Percentiles rank a stretch among this genome's conserved stretches.
phyloP scores from a whole-genome alignment of 805 yeast species.

The Kuraishia piskuri region DNA sequence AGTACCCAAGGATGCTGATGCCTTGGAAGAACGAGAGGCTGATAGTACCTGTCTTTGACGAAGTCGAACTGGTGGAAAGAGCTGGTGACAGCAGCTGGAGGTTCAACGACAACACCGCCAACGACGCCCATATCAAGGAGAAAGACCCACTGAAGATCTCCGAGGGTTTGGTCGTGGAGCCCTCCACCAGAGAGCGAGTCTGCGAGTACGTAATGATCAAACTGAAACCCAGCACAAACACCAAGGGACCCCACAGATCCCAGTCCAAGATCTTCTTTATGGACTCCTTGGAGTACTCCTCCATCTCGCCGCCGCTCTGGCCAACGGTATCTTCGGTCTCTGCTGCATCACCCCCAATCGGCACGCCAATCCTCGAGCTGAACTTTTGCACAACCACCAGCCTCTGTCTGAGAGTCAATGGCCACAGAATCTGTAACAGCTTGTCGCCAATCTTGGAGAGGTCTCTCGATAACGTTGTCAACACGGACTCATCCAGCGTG shows the following conservation, averaged over 20 bases:
- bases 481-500: conserved; percentile 49
- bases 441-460: conserved; percentile 24
- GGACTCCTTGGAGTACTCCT: conserved; percentile 25
- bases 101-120: conserved; percentile 39
- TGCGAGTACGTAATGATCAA: conserved; percentile 38
- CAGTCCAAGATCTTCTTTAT: conserved; percentile 36
- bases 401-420: conserved; percentile 22
- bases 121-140: conserved; percentile 41
- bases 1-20: conserved; percentile 46
- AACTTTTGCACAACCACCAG: conserved; percentile 18
- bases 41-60: conserved; percentile 20
- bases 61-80: conserved; percentile 18
- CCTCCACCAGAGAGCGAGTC: conserved; percentile 17
- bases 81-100: conserved; percentile 47
- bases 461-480: conserved; percentile 33
- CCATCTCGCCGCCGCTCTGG: conserved; percentile 12
- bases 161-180: conserved; percentile 26
- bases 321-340: conserved; percentile 13
- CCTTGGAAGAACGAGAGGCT: conserved; percentile 47
- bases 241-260: conserved; percentile 59
- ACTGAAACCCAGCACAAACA: conserved; percentile 39
- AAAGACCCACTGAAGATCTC: conserved; percentile 48
- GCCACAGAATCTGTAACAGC: conserved; percentile 27
- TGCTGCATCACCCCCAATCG: conserved; percentile 3
- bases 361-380: conserved; percentile 15